Evolutionary conservation across 202 grass and related monocot species (phyloP).

Genomic region (Musa balbisiana): DNA sequence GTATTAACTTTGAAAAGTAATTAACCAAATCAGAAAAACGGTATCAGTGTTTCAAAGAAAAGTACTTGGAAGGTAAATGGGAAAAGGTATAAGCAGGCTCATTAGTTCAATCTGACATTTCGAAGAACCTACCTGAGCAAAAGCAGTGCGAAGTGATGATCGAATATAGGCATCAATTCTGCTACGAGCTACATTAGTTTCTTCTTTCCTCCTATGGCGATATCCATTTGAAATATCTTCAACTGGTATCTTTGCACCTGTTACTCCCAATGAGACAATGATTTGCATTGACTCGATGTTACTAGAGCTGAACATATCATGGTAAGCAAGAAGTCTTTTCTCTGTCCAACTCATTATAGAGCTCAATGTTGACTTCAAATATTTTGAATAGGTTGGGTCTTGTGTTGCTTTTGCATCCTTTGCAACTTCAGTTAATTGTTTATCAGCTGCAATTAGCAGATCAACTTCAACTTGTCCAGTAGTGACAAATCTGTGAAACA

Average conservation of each 20-base stretch:
- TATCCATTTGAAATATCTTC: constrained; percentile 95
- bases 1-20: neutral
- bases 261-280: constrained; percentile 82
- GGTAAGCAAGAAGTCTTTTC: constrained; percentile 91
- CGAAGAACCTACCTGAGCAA: constrained; percentile 70
- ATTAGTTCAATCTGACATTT: constrained; percentile 1
- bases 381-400: constrained; percentile 86
- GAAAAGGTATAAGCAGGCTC: neutral
- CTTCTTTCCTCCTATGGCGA: constrained; percentile 67
- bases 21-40: too few relatives aligned
- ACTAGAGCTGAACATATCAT: constrained; percentile 71
- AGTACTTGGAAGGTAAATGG: neutral
- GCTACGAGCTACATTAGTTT: constrained; percentile 59
- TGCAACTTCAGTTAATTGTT: constrained; percentile 74
- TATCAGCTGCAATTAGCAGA: constrained; percentile 69
- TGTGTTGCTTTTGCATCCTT: constrained; percentile 89
- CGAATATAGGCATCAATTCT: constrained; percentile 86
- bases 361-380: constrained; percentile 77
- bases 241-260: constrained; percentile 69
- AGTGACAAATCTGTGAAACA: constrained; percentile 75
- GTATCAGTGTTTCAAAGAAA: neutral
- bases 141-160: constrained; percentile 80
- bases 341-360: constrained; percentile 97
- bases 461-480: constrained; percentile 72
- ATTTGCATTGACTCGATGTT: constrained; percentile 95